Conservation (phyloP, 371 early-diverging fungal species). For the Mucor sp. region DNA sequence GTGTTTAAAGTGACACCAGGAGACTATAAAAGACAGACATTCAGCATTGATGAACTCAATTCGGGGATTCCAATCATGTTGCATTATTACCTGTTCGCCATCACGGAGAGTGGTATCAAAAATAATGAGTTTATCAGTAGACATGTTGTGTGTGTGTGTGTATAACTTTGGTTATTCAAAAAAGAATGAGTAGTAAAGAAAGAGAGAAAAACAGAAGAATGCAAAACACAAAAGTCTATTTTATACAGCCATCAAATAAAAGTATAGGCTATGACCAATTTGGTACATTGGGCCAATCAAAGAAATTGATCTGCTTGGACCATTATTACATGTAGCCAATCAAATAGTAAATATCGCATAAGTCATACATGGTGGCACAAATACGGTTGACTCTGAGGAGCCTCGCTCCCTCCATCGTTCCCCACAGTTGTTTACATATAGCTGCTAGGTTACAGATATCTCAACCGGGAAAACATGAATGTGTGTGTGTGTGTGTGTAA, state of each 20-base stretch:
- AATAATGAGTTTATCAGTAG: slow-evolving; percentile 78
- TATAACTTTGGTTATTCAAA: neutral
- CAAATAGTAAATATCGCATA: neutral
- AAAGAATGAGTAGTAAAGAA: neutral
- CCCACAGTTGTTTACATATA: too few species aligned
- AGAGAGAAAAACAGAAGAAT: neutral
- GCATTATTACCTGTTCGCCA: slow-evolving; percentile 84
- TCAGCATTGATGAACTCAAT: neutral
- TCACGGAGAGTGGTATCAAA: slow-evolving; percentile 96
- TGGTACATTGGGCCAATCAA: slow-evolving; percentile 21
- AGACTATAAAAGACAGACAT: slow-evolving; percentile 58
- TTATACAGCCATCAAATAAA: neutral
- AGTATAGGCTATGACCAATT: slow-evolving; percentile 21
- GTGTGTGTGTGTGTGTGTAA: too few species aligned
- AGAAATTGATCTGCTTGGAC: slow-evolving; percentile 3
- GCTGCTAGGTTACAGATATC: neutral
- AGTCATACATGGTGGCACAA: slow-evolving; percentile 17
- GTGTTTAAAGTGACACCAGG: slow-evolving; percentile 93
- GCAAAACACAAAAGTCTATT: neutral
- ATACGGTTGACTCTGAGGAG: neutral
- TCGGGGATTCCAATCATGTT: neutral
- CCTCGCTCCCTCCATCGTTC: neutral
- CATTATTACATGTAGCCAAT: slow-evolving; percentile 3
- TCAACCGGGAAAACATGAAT: neutral
- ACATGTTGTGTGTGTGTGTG: neutral